Conservation (phyloP, 139 green algal species). For the Chlamydomonas schloesseri region DNA sequence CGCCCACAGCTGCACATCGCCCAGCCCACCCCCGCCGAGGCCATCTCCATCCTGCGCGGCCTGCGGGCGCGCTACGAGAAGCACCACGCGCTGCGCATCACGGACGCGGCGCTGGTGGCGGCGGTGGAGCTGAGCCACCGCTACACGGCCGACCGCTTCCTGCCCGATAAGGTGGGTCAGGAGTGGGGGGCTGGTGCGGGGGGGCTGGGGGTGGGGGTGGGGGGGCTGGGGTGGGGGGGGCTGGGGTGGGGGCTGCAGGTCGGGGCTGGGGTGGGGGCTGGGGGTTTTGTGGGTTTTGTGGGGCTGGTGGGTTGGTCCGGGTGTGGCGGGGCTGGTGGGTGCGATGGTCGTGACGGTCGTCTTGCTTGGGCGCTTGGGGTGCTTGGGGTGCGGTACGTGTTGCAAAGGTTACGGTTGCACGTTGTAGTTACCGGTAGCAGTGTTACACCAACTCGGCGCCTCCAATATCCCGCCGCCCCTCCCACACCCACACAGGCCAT, state of each 20-base stretch:
- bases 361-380: no score
- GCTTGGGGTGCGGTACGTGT: no score
- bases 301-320: no score
- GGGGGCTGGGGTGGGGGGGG: neutral
- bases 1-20: conserved; percentile 45
- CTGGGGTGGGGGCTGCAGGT: neutral
- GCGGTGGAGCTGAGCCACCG: conserved; percentile 67
- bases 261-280: no score
- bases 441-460: no score
- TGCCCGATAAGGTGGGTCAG: conserved; percentile 47
- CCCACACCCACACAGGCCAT: conserved; percentile 65
- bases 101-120: conserved; percentile 63
- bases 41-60: conserved; percentile 93
- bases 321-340: no score
- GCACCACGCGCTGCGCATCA: conserved; percentile 65
- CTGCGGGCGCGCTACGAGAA: conserved; percentile 69
- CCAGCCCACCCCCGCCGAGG: conserved; percentile 79
- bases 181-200: neutral
- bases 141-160: conserved; percentile 72
- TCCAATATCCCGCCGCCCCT: no score
- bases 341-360: no score
- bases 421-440: no score
- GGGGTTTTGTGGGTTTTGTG: no score
- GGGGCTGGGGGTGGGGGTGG: neutral
- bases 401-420: no score